A percentile compares a stretch with the other conserved stretches of the same genome.
These are phyloP conservation scores for Penicillium sp. DNA, from an alignment of 2,329 filamentous ascomycete genomes.

Conservation along the genomic window DNA sequence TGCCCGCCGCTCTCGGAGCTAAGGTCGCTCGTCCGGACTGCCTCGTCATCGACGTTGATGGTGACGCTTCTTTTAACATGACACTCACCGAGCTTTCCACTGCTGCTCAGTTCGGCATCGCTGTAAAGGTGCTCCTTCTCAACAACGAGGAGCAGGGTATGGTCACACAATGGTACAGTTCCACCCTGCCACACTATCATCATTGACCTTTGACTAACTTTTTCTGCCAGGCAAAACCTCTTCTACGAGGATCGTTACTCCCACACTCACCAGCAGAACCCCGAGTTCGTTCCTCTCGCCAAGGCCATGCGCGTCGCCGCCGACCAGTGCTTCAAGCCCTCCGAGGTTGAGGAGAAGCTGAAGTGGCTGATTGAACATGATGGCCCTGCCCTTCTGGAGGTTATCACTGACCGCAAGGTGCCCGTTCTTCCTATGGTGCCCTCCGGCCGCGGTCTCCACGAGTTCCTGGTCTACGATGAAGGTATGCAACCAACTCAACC, in stretches of 20 bases:
- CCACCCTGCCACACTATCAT: not conserved
- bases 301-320: conserved; percentile 87
- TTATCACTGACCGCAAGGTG: conserved; percentile 73
- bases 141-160: conserved; percentile 99
- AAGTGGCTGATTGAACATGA: conserved; percentile 86
- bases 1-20: conserved; percentile 90
- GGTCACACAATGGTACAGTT: conserved; percentile 75
- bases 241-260: conserved; percentile 93
- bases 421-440: conserved; percentile 98
- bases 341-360: conserved; percentile 71
- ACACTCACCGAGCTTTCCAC: conserved; percentile 93
- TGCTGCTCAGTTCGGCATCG: conserved; percentile 92
- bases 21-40: conserved; percentile 81
- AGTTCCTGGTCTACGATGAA: conserved; percentile 86
- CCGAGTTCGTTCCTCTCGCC: conserved; percentile 90
- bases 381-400: conserved; percentile 88
- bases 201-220: not conserved
- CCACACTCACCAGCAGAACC: conserved; percentile 91
- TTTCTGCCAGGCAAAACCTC: conserved; percentile 65
- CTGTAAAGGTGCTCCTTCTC: conserved; percentile 86
- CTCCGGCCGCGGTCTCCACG: conserved; percentile 77
- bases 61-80: conserved; percentile 99
- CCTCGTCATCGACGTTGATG: conserved; percentile 92
- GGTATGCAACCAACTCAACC: conserved; percentile 50
- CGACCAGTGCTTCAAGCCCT: conserved; percentile 66